Percentiles rank a stretch among this genome's conserved stretches.
phyloP scores from a whole-genome alignment of 2,329 filamentous ascomycete genomes.

The Xylariaceae sp. region DNA sequence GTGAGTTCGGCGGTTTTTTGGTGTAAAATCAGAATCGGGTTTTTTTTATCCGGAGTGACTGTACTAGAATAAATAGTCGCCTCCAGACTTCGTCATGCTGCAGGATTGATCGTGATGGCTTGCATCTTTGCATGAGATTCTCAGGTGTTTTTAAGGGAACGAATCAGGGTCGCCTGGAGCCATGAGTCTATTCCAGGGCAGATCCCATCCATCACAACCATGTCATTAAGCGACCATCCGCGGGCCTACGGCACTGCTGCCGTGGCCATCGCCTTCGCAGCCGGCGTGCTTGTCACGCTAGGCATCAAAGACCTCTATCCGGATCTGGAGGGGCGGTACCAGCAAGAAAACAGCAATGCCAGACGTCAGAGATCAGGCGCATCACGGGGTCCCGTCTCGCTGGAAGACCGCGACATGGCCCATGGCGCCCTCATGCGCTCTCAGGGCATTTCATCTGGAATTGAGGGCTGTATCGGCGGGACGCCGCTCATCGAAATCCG shows the following conservation, averaged over 20 bases:
- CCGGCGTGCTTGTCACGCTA: constrained; percentile 69
- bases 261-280: constrained; percentile 65
- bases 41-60: no score
- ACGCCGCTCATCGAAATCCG: constrained; percentile 84
- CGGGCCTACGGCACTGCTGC: constrained; percentile 61
- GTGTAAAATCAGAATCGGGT: no score
- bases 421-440: constrained; percentile 21
- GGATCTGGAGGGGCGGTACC: constrained; percentile 62
- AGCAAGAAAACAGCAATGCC: constrained; percentile 37
- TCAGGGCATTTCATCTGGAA: constrained; percentile 61
- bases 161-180: background rate
- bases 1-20: no score
- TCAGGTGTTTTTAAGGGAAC: background rate
- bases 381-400: constrained; percentile 45
- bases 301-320: constrained; percentile 77
- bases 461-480: constrained; percentile 89
- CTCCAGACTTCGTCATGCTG: no score
- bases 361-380: constrained; percentile 39
- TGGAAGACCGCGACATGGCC: constrained; percentile 50
- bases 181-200: constrained; percentile 6
- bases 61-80: background rate
- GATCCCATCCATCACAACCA: constrained; percentile 27
- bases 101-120: background rate
- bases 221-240: constrained; percentile 58
- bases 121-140: background rate